Conservation (phyloP, 2,329 filamentous ascomycete genomes). For the Blastomyces silverae region DNA sequence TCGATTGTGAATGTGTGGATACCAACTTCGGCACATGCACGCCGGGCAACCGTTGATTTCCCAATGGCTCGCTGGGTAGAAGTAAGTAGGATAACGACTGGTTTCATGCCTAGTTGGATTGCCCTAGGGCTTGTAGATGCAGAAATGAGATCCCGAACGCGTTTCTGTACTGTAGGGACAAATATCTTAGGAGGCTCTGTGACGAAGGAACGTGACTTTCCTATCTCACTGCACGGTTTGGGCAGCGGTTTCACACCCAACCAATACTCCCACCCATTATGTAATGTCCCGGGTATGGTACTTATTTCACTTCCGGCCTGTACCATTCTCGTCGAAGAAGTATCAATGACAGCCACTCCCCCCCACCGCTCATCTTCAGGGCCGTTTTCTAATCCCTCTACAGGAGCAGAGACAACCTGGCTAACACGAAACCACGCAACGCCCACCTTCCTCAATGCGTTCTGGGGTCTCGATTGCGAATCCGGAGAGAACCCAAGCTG, state of each 20-base stretch:
- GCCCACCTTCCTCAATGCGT: conserved; percentile 44
- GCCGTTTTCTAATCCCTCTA: conserved; percentile 52
- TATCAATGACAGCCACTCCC: conserved; percentile 77
- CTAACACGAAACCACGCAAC: conserved; percentile 93
- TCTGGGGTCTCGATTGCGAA: conserved; percentile 17
- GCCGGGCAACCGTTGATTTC: conserved; percentile 69
- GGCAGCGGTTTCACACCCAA: conserved; percentile 66
- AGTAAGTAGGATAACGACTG: conserved; percentile 77
- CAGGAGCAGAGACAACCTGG: conserved; percentile 53
- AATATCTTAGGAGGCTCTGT: conserved; percentile 39
- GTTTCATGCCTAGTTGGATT: conserved; percentile 77
- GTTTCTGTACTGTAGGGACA: conserved; percentile 54
- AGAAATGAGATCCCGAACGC: conserved; percentile 75
- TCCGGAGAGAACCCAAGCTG: conserved; percentile 18
- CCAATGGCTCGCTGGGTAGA: conserved; percentile 92
- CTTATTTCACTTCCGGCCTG: conserved; percentile 83
- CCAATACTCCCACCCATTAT: conserved; percentile 84
- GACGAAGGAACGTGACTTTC: conserved; percentile 34
- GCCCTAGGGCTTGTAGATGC: conserved; percentile 84
- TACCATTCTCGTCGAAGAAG: conserved; percentile 77
- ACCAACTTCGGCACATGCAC: conserved; percentile 80
- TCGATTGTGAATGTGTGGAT: conserved; percentile 85
- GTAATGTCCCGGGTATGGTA: conserved; percentile 66
- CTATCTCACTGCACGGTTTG: conserved; percentile 32
- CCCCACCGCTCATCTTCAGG: conserved; percentile 70